These are phyloP conservation scores for Sclerotinia nivalis DNA, from an alignment of 2,329 filamentous ascomycete genomes.

Conservation along the genomic window DNA sequence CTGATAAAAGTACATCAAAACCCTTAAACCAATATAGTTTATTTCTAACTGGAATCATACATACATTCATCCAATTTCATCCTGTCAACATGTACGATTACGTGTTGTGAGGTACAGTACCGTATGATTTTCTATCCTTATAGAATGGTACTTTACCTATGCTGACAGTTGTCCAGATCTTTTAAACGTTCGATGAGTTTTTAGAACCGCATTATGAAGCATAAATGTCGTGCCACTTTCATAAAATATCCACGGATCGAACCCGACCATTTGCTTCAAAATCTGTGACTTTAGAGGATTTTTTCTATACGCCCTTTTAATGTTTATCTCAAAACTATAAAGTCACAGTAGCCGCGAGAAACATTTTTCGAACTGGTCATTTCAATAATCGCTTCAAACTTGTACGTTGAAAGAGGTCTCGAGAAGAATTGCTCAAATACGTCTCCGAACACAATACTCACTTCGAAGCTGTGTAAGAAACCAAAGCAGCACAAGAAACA, in stretches of 20 bases:
- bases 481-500: not conserved
- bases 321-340: not conserved
- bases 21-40: not conserved
- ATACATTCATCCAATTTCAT: not conserved
- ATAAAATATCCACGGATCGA: not conserved
- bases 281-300: not conserved
- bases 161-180: constrained; percentile 5
- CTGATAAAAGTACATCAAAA: constrained; percentile 6
- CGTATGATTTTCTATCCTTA: not conserved
- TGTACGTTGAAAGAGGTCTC: not conserved
- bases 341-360: not conserved
- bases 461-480: not conserved
- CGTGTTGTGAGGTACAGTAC: constrained; percentile 14
- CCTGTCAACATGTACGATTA: constrained; percentile 15
- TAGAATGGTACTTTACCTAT: not conserved
- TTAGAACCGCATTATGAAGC: not conserved
- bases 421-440: not conserved
- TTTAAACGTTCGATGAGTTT: not conserved
- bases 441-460: not conserved
- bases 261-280: not conserved
- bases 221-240: not conserved
- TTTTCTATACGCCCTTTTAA: not conserved
- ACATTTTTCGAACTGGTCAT: not conserved
- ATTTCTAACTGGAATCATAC: not conserved
- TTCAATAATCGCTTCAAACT: not conserved